Evolutionary conservation across 2,329 filamentous ascomycete species (phyloP).

Genomic region (Fusarium sp.): DNA sequence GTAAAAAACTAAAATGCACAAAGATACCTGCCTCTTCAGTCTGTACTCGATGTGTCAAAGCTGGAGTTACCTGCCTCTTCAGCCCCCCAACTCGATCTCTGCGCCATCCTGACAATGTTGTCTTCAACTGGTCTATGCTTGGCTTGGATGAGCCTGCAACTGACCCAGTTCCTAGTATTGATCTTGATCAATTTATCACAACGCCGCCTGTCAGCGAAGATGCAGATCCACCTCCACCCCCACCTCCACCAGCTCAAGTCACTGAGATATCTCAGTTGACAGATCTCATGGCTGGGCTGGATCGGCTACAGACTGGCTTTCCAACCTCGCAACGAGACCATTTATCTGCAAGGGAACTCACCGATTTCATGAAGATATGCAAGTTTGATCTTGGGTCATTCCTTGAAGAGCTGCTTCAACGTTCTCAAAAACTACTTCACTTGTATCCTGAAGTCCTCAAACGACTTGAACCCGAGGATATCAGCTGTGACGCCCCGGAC

Average conservation of each 20-base stretch:
- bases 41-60: constrained; percentile 55
- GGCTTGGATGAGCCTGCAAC: constrained; percentile 14
- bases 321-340: constrained; percentile 20
- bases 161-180: not conserved
- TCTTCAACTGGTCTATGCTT: constrained; percentile 37
- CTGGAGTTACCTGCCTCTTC: constrained; percentile 52
- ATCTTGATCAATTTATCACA: not conserved
- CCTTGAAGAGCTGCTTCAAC: constrained; percentile 48
- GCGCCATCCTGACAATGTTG: constrained; percentile 11
- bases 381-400: constrained; percentile 40
- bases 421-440: constrained; percentile 48
- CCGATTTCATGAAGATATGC: constrained; percentile 36
- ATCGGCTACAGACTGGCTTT: constrained; percentile 30
- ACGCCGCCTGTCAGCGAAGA: constrained; percentile 20
- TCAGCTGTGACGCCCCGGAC: constrained; percentile 43
- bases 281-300: constrained; percentile 35
- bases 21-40: constrained; percentile 48
- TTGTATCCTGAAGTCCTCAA: constrained; percentile 47
- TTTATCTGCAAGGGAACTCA: constrained; percentile 38
- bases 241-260: not conserved
- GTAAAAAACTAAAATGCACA: constrained; percentile 58
- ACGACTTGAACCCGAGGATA: not conserved
- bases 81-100: constrained; percentile 49
- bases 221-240: not conserved
- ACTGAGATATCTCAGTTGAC: constrained; percentile 28